A percentile compares a stretch with the other conserved stretches of the same genome.
Conservation (phyloP, 2,329 filamentous ascomycete species). For the Leptographium lundbergii region DNA sequence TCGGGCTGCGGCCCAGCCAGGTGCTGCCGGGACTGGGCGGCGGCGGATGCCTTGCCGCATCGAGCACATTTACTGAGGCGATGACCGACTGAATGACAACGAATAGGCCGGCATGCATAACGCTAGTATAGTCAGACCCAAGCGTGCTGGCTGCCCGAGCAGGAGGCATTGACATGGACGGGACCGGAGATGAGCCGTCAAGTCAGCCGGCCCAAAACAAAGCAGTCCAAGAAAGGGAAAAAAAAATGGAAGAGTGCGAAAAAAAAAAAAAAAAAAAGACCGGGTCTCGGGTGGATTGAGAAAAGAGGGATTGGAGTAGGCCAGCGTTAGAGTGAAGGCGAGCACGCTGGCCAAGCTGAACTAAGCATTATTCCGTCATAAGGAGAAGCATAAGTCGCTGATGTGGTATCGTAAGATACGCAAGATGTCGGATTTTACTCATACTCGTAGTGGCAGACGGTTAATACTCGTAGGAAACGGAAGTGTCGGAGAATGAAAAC, state of each 20-base stretch:
- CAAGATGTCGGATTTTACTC: background rate
- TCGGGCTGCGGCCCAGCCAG: background rate
- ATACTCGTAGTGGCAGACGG: background rate
- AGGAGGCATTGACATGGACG: constrained; percentile 3
- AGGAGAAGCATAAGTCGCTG: background rate
- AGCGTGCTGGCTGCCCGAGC: background rate
- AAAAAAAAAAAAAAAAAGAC: background rate
- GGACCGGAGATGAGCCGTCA: background rate
- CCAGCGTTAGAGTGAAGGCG: background rate
- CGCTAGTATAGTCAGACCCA: background rate
- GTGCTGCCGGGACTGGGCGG: background rate
- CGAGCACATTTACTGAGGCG: background rate
- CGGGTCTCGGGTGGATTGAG: background rate
- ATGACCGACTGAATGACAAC: background rate
- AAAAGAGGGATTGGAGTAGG: background rate
- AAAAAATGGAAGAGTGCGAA: no score
- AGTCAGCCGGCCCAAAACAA: background rate
- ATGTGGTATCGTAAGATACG: background rate
- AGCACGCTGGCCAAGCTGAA: background rate
- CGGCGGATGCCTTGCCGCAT: background rate
- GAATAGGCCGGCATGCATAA: background rate
- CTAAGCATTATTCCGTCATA: background rate
- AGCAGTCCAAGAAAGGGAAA: background rate
- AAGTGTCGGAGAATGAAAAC: background rate
- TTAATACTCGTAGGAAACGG: background rate